Evolutionary conservation across 495 filamentous ascomycete species (phyloP).

Genomic region (Penicillium canescens): DNA sequence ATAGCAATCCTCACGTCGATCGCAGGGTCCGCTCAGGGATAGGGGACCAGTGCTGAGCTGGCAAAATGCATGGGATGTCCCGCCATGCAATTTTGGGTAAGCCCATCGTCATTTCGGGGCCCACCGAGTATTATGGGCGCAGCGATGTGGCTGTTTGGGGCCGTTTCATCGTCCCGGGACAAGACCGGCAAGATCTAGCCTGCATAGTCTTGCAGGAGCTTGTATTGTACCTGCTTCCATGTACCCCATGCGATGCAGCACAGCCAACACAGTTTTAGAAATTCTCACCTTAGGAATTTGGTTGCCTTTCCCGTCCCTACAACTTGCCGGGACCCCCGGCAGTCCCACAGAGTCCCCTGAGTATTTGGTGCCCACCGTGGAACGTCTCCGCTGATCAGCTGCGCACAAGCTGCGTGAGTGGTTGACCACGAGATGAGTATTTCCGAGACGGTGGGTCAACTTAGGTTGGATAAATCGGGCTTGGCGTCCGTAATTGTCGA

Average conservation of each 20-base stretch:
- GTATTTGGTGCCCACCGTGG: constrained; percentile 4
- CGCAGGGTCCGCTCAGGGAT: constrained; percentile 4
- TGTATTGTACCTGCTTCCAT: background rate
- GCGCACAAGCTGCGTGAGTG: background rate
- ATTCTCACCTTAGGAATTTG: background rate
- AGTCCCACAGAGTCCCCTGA: constrained; percentile 1
- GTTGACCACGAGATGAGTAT: background rate
- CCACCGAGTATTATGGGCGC: constrained; percentile 7
- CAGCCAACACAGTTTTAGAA: constrained; percentile 15
- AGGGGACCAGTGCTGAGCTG: background rate
- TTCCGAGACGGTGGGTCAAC: background rate
- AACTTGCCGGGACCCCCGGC: constrained; percentile 8
- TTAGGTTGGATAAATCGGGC: background rate
- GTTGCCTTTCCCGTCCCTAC: constrained; percentile 12
- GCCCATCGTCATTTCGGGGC: constrained; percentile 14
- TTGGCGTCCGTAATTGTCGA: background rate
- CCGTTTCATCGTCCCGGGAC: background rate
- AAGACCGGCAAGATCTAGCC: constrained; percentile 5
- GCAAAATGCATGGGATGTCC: background rate
- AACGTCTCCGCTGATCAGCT: constrained; percentile 14
- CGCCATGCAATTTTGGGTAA: constrained; percentile 1
- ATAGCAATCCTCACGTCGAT: constrained; percentile 9
- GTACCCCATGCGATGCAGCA: background rate
- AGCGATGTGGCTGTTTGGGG: constrained; percentile 3
- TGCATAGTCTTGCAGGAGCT: constrained; percentile 5